Evolutionary conservation across 1,284 basidiomycete genomes (phyloP).

Genomic region (Cryptococcus amylolentus): DNA sequence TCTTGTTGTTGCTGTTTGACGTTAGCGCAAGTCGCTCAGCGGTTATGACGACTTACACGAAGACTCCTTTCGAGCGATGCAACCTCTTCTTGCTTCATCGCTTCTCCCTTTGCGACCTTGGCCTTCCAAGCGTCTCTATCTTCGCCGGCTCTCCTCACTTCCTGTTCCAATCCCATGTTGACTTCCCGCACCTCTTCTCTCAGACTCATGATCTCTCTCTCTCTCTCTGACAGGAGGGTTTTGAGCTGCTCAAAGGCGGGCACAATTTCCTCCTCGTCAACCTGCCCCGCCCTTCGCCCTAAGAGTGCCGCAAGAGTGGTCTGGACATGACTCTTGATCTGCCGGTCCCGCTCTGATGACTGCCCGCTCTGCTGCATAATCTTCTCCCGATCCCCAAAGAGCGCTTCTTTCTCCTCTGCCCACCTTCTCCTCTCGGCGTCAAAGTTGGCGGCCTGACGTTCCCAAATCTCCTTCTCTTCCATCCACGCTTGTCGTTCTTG

Average conservation of each 20-base stretch:
- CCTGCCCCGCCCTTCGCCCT: slow-evolving; percentile 16
- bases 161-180: slow-evolving; percentile 56
- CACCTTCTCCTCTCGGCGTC: slow-evolving; percentile 10
- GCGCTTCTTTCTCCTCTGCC: slow-evolving; percentile 19
- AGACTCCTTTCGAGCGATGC: slow-evolving; percentile 55
- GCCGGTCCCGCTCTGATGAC: slow-evolving; percentile 45
- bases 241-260: not conserved
- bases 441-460: slow-evolving; percentile 6
- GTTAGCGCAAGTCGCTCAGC: slow-evolving; percentile 3
- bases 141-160: slow-evolving; percentile 58
- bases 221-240: not conserved
- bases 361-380: slow-evolving; percentile 17
- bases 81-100: slow-evolving; percentile 52
- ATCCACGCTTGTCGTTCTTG: slow-evolving; percentile 26
- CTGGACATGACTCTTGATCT: slow-evolving; percentile 39
- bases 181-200: slow-evolving; percentile 50
- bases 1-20: slow-evolving; percentile 39
- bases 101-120: slow-evolving; percentile 57
- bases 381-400: slow-evolving; percentile 19
- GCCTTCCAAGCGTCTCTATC: slow-evolving; percentile 58
- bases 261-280: slow-evolving; percentile 21
- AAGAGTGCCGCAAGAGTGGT: slow-evolving; percentile 43
- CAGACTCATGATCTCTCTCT: slow-evolving; percentile 16
- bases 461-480: slow-evolving; percentile 22
- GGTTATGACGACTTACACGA: slow-evolving; percentile 46